These are phyloP conservation scores for Teratosphaeria epicoccoides DNA, from an alignment of 2,329 filamentous ascomycete species.

Conservation along the genomic window DNA sequence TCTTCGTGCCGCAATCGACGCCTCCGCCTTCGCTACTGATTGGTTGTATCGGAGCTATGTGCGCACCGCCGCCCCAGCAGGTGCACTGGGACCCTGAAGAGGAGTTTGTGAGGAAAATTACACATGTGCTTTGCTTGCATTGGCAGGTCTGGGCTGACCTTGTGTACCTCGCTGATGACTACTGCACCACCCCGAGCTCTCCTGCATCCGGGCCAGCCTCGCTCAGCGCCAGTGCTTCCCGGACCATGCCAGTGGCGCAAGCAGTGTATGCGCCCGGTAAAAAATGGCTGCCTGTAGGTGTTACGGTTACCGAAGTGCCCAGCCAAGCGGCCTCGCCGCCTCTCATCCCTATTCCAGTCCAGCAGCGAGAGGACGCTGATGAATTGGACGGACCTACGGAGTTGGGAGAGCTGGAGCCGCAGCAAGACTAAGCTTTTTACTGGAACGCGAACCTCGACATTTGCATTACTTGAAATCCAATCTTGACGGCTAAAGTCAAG, in stretches of 20 bases:
- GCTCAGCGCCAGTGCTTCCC: neutral
- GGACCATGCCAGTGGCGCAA: conserved; percentile 20
- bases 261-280: conserved; percentile 21
- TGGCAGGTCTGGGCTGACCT: conserved; percentile 81
- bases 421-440: neutral
- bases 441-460: neutral
- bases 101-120: conserved; percentile 65
- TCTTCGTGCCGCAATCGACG: conserved; percentile 23
- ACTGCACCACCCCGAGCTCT: neutral
- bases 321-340: conserved; percentile 2
- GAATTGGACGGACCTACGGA: neutral
- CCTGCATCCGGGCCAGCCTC: neutral
- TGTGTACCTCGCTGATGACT: conserved; percentile 44
- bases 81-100: conserved; percentile 19
- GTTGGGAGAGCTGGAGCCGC: neutral
- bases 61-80: conserved; percentile 10
- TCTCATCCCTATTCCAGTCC: neutral
- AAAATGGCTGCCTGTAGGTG: conserved; percentile 21
- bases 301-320: conserved; percentile 19
- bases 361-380: neutral
- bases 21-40: conserved; percentile 1
- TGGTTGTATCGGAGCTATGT: conserved; percentile 19
- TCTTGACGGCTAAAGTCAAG: neutral
- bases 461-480: neutral
- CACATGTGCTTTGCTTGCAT: conserved; percentile 75